A percentile compares a stretch with the other conserved stretches of the same genome.
Conservation (phyloP, 352 stramenopile species). For the Albugo laibachii region DNA sequence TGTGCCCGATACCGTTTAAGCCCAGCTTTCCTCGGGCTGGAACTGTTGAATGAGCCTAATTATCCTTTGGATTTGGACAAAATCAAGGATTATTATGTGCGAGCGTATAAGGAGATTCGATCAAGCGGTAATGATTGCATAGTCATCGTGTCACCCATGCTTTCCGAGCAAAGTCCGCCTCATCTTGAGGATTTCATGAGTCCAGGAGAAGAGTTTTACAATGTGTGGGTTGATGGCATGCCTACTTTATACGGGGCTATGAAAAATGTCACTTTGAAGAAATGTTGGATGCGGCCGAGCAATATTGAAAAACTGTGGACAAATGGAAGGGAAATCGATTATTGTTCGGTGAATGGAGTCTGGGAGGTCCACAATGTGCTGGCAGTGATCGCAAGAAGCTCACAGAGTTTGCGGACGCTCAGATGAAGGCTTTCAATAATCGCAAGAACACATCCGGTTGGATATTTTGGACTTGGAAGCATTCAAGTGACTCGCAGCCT, state of each 20-base stretch:
- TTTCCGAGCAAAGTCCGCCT: slow-evolving; percentile 5
- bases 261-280: slow-evolving; percentile 10
- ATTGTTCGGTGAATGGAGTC: slow-evolving; percentile 15
- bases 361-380: slow-evolving; percentile 3
- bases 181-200: slow-evolving; percentile 6
- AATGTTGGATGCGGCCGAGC: slow-evolving; percentile 4
- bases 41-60: slow-evolving; percentile 15
- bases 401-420: slow-evolving; percentile 4
- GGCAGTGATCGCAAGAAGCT: slow-evolving; percentile 2
- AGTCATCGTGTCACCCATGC: slow-evolving; percentile 5
- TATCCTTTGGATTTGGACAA: slow-evolving; percentile 5
- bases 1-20: slow-evolving; percentile 7
- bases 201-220: slow-evolving; percentile 1
- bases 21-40: slow-evolving; percentile 14
- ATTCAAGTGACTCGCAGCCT: slow-evolving; percentile 15
- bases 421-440: slow-evolving; percentile 6
- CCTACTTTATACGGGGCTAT: slow-evolving; percentile 20
- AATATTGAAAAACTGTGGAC: slow-evolving; percentile 3
- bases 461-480: slow-evolving; percentile 29
- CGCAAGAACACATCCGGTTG: slow-evolving; percentile 11
- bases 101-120: slow-evolving; percentile 6
- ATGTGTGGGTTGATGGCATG: slow-evolving; percentile 24
- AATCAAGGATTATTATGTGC: slow-evolving; percentile 10
- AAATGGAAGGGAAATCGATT: slow-evolving; percentile 13
- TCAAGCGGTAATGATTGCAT: slow-evolving; percentile 6